Percentiles rank a stretch among this genome's conserved stretches.
Conservation (phyloP, 2,329 filamentous ascomycete species). For the Hypoxylon sp. region DNA sequence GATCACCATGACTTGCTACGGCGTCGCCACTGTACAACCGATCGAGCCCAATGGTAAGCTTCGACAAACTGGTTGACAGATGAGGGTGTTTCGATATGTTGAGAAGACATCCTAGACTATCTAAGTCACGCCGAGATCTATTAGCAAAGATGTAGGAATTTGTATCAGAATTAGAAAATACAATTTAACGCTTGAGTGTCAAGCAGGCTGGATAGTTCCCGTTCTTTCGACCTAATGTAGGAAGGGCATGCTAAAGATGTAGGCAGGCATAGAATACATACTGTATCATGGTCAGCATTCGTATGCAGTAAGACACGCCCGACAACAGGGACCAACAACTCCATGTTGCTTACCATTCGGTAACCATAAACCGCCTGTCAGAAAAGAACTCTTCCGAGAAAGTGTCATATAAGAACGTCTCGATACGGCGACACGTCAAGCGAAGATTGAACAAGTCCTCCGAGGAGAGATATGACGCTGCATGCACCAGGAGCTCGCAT, state of each 20-base stretch:
- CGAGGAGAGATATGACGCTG: conserved; percentile 42
- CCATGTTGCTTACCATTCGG: conserved; percentile 34
- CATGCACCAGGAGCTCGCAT: conserved; percentile 45
- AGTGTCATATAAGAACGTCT: conserved; percentile 42
- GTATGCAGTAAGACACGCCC: background rate
- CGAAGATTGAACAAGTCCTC: conserved; percentile 46
- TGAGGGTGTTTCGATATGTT: conserved; percentile 44
- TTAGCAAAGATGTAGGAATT: background rate
- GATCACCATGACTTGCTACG: conserved; percentile 27
- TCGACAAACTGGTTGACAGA: conserved; percentile 41
- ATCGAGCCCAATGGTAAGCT: conserved; percentile 49
- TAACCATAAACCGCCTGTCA: conserved; percentile 48
- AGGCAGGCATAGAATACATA: conserved; percentile 16
- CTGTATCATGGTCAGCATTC: conserved; percentile 24
- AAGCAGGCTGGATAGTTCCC: background rate
- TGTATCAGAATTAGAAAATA: background rate
- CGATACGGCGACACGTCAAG: conserved; percentile 43
- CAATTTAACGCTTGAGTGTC: background rate
- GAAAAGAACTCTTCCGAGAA: conserved; percentile 48
- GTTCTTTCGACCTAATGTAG: background rate
- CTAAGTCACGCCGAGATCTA: conserved; percentile 11
- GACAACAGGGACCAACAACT: background rate
- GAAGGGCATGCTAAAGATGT: background rate
- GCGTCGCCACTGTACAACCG: conserved; percentile 43
- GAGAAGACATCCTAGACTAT: conserved; percentile 45